Conservation (phyloP, 2,329 filamentous ascomycete species). For the Alternaria alternata region DNA sequence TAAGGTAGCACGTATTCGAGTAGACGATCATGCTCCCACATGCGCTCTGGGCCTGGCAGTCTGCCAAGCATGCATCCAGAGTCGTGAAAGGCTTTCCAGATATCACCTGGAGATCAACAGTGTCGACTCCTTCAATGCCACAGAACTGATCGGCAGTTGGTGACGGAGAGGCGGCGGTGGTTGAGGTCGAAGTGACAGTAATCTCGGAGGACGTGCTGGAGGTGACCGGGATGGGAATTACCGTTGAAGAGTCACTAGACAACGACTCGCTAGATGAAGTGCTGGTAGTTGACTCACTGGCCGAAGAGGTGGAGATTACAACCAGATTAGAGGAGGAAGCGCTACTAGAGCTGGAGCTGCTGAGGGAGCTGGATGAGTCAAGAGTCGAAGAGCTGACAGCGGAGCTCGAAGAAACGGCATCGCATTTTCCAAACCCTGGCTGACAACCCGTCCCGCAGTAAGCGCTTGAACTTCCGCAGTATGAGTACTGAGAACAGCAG, state of each 20-base stretch:
- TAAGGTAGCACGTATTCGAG: not conserved
- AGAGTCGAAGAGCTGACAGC: not conserved
- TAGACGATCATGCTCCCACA: not conserved
- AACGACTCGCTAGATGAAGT: not conserved
- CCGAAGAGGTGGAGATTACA: not conserved
- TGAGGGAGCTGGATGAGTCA: not conserved
- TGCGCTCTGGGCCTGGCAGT: not conserved
- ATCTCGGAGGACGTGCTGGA: not conserved
- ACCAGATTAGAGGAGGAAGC: not conserved
- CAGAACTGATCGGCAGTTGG: not conserved
- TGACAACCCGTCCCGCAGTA: constrained; percentile 9
- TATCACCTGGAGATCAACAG: not conserved
- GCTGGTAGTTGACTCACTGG: not conserved
- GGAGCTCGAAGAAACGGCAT: not conserved
- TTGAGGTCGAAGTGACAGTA: not conserved
- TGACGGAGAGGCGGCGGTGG: not conserved
- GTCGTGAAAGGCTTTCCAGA: not conserved
- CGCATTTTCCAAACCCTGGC: not conserved
- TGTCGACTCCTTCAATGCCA: not conserved
- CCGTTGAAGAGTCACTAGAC: not conserved
- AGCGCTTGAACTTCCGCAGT: constrained; percentile 8
- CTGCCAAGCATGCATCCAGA: not conserved
- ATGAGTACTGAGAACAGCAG: constrained; percentile 15
- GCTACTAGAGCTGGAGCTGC: not conserved
- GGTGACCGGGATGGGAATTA: not conserved